Evolutionary conservation across 2,329 filamentous ascomycete genomes (phyloP), one percentile per base, ranked within the genome.

Genomic region (Scedosporium minutisporum): DNA sequence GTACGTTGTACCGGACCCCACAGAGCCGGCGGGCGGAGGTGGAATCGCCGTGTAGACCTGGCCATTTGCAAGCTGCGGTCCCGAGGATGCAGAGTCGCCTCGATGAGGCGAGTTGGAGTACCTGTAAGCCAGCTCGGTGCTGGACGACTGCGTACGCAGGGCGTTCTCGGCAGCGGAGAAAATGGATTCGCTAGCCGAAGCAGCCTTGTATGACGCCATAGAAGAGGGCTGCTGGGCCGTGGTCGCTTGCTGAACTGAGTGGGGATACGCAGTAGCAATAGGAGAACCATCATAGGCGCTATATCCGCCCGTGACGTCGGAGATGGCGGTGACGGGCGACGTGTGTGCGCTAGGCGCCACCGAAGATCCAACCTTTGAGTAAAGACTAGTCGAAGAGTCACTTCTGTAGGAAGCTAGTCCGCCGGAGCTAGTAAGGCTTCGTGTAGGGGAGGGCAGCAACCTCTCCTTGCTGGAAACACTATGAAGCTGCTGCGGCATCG

Each of bases 401-500:
- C 14, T 33, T 21, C 42, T 42, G 41, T 61, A 51, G 3, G 33
- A 14, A 18, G 7, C 25, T 21, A 27, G 2, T 5, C 60, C 48
- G 23, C 5, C 57, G 46, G 59, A 41, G 60, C 58, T 53, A 27
- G 51, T 41, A 25, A 60, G n/a, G 64, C 60, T 44, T 9, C 58
- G 25, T 10, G 58, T 27, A 6, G 48, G 60, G 18, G 46, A 33
- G 1, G 60, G 60, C 0, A 78, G 69, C 12, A 73, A 65, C 9
- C 71, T 69, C 16, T 73, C 72, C 60, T 61, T 61, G 46, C 46
- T 41, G 4, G 46, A 12, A 10, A 33, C 65, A 3, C 71, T 67
- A 27, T 70, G 68, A 5, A 72, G 61, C 1, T 72, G 62, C 4
- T 68, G 69, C 10, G 33, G 33, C 33, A 79, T 70, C 0, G 76